These are phyloP conservation scores for Paraglomus brasilianum DNA, from an alignment of 192 early-diverging fungal species.

Conservation along the genomic window DNA sequence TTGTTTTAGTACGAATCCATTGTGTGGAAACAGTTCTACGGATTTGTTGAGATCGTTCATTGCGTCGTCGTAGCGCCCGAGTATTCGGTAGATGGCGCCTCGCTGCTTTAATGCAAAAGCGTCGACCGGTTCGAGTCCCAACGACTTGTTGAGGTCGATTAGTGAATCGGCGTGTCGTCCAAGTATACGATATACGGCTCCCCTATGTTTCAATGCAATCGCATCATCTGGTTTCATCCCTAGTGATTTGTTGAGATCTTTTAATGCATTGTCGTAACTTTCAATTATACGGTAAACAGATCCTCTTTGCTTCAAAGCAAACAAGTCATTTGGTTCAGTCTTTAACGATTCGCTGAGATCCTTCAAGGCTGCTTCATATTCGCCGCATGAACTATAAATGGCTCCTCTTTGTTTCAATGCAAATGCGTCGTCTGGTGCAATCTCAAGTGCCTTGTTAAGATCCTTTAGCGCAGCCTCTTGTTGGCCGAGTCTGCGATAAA, in stretches of 20 bases:
- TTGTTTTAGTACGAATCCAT: neutral
- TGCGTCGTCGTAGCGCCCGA: neutral
- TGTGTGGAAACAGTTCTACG: neutral
- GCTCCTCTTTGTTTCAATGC: neutral
- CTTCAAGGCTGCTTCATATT: constrained; percentile 10
- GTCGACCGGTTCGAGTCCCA: neutral
- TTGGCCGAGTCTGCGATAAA: neutral
- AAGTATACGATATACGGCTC: neutral
- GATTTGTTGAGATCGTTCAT: neutral
- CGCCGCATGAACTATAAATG: neutral
- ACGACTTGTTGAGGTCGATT: neutral
- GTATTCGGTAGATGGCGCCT: constrained; percentile 1
- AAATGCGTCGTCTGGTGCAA: neutral
- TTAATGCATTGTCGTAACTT: constrained; percentile 16
- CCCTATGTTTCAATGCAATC: constrained; percentile 7
- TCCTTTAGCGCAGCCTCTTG: neutral
- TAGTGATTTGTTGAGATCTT: neutral
- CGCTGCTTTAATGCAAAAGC: neutral
- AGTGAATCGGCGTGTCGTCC: neutral
- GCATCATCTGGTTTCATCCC: neutral
- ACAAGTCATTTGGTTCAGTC: neutral
- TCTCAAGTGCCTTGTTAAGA: neutral
- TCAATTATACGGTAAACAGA: neutral
- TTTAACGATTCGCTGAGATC: neutral
- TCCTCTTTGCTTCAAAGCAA: neutral